Evolutionary conservation across 2,329 filamentous ascomycete genomes (phyloP).

Genomic region (Triangularia verruculosa): DNA sequence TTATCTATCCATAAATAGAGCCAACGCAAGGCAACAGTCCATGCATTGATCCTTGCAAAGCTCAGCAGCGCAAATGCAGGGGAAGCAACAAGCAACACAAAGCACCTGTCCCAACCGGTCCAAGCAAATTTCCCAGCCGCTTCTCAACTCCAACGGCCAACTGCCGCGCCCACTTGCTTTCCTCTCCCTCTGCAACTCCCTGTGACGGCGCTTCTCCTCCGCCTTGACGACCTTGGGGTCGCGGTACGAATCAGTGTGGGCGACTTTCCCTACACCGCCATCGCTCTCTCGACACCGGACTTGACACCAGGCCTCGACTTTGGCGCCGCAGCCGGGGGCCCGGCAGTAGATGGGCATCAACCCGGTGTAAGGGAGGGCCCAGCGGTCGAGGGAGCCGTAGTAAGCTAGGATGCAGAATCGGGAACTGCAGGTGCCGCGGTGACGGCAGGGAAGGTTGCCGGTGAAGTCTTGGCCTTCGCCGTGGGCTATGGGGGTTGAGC

Average conservation of each 20-base stretch:
- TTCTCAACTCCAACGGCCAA: no score
- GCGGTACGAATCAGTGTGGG: not conserved
- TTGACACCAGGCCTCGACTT: not conserved
- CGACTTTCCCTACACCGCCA: not conserved
- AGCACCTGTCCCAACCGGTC: no score
- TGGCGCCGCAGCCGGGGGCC: slow-evolving; percentile 1
- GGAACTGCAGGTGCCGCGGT: slow-evolving; percentile 8
- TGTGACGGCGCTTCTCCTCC: not conserved
- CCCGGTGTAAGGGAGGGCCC: not conserved
- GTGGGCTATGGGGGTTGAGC: slow-evolving; percentile 2
- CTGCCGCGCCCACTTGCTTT: no score
- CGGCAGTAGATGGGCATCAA: slow-evolving; percentile 6
- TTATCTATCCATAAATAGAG: no score
- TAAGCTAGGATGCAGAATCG: slow-evolving; percentile 4
- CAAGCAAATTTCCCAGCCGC: no score
- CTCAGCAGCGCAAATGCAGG: no score
- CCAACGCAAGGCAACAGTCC: no score
- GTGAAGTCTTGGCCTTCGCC: slow-evolving; percentile 6
- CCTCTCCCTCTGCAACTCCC: not conserved
- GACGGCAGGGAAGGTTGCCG: slow-evolving; percentile 10
- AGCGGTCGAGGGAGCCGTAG: slow-evolving; percentile 8
- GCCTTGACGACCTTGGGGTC: not conserved
- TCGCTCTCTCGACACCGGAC: not conserved
- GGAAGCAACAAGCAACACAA: no score
- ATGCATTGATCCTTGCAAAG: no score